Conservation (phyloP, 1,284 basidiomycete genomes). For the Amylostereum areolatum region DNA sequence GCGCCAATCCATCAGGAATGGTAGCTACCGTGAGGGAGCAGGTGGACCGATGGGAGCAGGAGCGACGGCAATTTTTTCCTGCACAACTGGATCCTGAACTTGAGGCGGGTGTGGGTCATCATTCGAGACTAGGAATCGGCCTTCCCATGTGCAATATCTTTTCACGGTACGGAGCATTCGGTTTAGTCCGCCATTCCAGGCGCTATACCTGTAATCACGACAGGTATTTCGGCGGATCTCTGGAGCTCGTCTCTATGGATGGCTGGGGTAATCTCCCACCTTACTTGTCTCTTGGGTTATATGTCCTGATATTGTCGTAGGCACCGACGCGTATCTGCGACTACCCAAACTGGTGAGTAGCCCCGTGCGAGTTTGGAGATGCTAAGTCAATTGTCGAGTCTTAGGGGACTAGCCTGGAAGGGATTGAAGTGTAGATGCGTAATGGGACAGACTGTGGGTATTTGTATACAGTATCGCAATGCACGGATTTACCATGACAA, state of each 20-base stretch:
- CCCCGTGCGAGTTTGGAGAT: not conserved
- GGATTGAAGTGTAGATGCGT: constrained; percentile 57
- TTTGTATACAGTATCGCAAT: not conserved
- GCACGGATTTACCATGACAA: not conserved
- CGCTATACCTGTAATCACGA: constrained; percentile 2
- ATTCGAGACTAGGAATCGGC: constrained; percentile 70
- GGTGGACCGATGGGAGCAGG: constrained; percentile 42
- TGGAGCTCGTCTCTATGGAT: constrained; percentile 78
- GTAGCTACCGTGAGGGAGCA: constrained; percentile 75
- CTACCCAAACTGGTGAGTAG: constrained; percentile 72
- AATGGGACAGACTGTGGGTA: constrained; percentile 4
- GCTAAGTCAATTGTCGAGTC: constrained; percentile 5
- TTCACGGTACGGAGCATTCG: constrained; percentile 50
- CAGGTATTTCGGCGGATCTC: constrained; percentile 77
- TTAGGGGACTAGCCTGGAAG: constrained; percentile 79
- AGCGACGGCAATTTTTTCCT: constrained; percentile 8
- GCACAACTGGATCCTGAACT: constrained; percentile 31
- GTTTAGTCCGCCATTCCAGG: not conserved
- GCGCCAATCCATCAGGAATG: constrained; percentile 56
- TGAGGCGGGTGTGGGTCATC: constrained; percentile 42
- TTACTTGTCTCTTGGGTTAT: not conserved
- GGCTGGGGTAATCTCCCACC: constrained; percentile 56
- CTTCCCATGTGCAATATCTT: constrained; percentile 84
- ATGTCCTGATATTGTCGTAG: constrained; percentile 26
- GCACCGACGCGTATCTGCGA: constrained; percentile 77